Evolutionary conservation across 179 eudicot species (phyloP).

Genomic region (Sideroxylon spinosum): DNA sequence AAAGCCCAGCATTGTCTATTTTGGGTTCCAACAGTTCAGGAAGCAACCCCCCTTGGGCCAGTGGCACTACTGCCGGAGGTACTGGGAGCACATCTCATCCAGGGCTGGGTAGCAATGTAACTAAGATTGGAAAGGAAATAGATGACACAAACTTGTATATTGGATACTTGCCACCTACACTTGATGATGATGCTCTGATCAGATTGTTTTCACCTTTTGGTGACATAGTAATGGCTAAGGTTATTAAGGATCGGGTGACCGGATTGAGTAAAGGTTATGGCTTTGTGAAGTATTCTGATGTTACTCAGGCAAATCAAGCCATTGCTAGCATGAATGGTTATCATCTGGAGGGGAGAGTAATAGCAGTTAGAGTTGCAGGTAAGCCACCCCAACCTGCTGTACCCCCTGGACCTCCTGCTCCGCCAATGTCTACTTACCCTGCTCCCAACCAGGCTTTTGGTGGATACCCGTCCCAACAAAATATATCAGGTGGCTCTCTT

Average conservation of each 20-base stretch:
- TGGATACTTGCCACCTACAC: slow-evolving; percentile 64
- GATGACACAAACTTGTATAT: slow-evolving; percentile 70
- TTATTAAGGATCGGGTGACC: slow-evolving; percentile 56
- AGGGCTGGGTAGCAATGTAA: slow-evolving; percentile 39
- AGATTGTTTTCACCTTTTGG: slow-evolving; percentile 57
- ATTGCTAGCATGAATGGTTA: slow-evolving; percentile 58
- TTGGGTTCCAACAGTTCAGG: slow-evolving; percentile 41
- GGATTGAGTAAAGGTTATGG: slow-evolving; percentile 76
- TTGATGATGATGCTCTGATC: slow-evolving; percentile 65
- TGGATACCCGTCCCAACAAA: slow-evolving; percentile 48
- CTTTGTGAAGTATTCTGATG: slow-evolving; percentile 59
- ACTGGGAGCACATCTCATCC: slow-evolving; percentile 30
- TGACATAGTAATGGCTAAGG: slow-evolving; percentile 71
- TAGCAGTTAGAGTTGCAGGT: slow-evolving; percentile 75
- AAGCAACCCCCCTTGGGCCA: slow-evolving; percentile 62
- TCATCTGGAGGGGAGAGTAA: slow-evolving; percentile 54
- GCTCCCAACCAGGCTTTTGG: slow-evolving; percentile 24
- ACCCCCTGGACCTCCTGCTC: slow-evolving; percentile 55
- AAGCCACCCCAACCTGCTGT: slow-evolving; percentile 66
- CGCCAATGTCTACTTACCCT: slow-evolving; percentile 36
- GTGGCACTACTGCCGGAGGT: slow-evolving; percentile 27
- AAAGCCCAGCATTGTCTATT: slow-evolving; percentile 25
- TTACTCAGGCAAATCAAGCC: slow-evolving; percentile 61
- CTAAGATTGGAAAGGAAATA: slow-evolving; percentile 47
- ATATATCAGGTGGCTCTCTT: slow-evolving; percentile 44